Conservation (phyloP, 441 rosid genomes). For the Erodium texanum region DNA sequence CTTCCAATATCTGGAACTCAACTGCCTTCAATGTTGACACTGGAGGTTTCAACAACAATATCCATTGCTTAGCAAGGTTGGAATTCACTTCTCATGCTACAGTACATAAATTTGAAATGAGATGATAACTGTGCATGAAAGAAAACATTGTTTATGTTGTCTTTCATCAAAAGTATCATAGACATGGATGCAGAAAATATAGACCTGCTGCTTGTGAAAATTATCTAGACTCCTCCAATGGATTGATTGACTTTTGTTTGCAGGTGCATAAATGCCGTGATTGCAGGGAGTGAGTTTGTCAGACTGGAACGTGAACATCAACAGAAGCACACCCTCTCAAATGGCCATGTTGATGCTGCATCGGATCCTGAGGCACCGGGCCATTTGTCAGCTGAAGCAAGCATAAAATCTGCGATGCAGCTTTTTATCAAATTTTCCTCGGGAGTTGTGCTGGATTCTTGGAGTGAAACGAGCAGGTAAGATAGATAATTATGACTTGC, state of each 20-base stretch:
- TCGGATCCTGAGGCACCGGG: constrained; percentile 61
- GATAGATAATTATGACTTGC: constrained; percentile 5
- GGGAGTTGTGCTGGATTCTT: constrained; percentile 76
- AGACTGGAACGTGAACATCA: constrained; percentile 83
- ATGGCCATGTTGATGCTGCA: constrained; percentile 56
- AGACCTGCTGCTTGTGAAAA: too few species aligned
- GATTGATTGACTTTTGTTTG: constrained; percentile 18
- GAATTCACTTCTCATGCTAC: constrained; percentile 2
- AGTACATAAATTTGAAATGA: background rate
- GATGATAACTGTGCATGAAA: constrained; percentile 2
- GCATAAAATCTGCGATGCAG: constrained; percentile 87
- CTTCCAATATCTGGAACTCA: constrained; percentile 76
- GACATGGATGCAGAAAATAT: background rate
- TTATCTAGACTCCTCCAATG: too few species aligned
- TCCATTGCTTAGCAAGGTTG: constrained; percentile 90
- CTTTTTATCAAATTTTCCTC: constrained; percentile 83
- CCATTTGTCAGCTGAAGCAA: constrained; percentile 75
- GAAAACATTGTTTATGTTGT: background rate
- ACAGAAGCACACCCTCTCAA: constrained; percentile 59
- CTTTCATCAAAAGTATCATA: background rate
- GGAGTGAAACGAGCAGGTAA: constrained; percentile 85
- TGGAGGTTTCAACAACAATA: constrained; percentile 94
- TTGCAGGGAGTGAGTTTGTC: constrained; percentile 82
- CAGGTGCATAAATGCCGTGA: constrained; percentile 89
- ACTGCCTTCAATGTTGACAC: constrained; percentile 91